Evolutionary conservation across 352 stramenopile species (phyloP), one percentile per base, ranked within the genome.

Genomic region (Phytophthora cryptogea): DNA sequence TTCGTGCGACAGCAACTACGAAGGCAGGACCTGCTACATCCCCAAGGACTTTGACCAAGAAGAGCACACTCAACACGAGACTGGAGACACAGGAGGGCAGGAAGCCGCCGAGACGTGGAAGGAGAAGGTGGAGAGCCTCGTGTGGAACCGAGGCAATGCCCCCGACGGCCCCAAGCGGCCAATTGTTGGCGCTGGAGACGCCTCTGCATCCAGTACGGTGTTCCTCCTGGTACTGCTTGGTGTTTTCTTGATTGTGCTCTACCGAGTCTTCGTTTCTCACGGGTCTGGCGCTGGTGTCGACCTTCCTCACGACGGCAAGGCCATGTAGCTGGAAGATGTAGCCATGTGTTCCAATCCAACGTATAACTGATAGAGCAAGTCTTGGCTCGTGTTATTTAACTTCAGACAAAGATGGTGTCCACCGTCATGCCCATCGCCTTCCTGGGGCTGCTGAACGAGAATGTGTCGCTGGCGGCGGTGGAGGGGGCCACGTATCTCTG

Each of bases 11-110:
- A 59, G 45, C 11, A 74, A 68, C 26, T 96, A 89, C 45, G 84
- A 92, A 71, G 88, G 88, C 9, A 56, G 75, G 8, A 91, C 80
- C 37, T 96, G 88, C 68, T 94, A 95, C 61, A 77, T 94, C 10
- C 85, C 83, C 4, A 86, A 84, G 40, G 79, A 90, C 57, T 51
- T 75, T 40, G 68, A 74, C 3, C 57, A 64, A 20, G 67, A 76
- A 35, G 65, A 76, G 51, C 43, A 68, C 5, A 20, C 63, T 14
- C 59, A 71, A 32, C 54, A 59, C 32, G 61, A 54, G 37, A 59
- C 54, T n/a, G 66, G 55, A 36, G 71, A 72, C 10, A 51, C 63
- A 3, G 52, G 70, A 37, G 53, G 58, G 1, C 70, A 63, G 3
- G 65, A 71, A 9, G 69, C 63, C 33, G 68, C 63, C 27, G 76